These are phyloP conservation scores for Lentinus brumalis DNA, from an alignment of 768 basidiomycete species.

Conservation along the genomic window DNA sequence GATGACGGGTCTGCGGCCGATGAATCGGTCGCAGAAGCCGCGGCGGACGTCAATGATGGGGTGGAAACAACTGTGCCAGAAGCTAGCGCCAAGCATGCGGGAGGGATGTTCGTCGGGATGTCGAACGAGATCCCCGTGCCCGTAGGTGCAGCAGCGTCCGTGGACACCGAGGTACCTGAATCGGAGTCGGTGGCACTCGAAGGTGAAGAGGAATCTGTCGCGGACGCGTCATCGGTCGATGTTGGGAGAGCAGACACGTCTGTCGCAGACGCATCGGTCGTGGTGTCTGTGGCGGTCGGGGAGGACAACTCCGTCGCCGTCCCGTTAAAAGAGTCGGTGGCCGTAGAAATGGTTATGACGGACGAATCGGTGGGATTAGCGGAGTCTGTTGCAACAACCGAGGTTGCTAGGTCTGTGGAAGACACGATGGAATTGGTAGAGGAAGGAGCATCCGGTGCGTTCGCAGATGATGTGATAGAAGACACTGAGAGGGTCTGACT, in stretches of 20 bases:
- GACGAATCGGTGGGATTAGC: neutral
- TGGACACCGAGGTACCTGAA: neutral
- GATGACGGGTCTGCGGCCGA: neutral
- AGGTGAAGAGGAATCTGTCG: neutral
- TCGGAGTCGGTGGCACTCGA: neutral
- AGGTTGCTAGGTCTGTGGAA: neutral
- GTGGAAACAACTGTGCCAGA: neutral
- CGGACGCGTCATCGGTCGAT: neutral
- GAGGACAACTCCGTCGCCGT: neutral
- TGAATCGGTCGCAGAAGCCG: neutral
- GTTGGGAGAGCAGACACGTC: neutral
- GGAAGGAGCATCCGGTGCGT: neutral
- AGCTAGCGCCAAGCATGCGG: conserved; percentile 16
- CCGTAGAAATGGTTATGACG: neutral
- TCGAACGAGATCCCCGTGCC: conserved; percentile 5
- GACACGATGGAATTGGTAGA: neutral
- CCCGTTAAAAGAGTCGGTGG: neutral
- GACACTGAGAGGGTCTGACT: too few relatives aligned
- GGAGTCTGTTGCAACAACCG: neutral
- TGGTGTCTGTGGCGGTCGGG: neutral
- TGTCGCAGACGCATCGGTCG: neutral
- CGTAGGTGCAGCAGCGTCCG: neutral
- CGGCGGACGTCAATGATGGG: neutral
- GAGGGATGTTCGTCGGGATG: conserved; percentile 6
- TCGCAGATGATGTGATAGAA: neutral